phyloP scores from a whole-genome alignment of 1,284 basidiomycete genomes.

The Ceratobasidium papillatum region DNA sequence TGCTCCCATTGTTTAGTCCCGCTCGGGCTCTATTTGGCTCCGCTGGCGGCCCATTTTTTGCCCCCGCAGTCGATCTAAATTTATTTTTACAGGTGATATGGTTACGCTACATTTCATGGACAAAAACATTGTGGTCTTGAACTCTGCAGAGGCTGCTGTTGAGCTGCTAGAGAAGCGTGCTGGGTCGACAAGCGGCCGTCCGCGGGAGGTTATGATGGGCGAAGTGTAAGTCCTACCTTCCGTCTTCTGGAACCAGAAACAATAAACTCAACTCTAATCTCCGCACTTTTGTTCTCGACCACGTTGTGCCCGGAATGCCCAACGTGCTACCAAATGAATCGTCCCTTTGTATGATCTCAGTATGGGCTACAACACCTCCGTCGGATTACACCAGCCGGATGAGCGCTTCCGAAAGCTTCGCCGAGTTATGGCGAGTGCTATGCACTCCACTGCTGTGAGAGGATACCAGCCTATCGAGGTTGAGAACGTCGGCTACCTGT shows the following conservation, averaged over 20 bases:
- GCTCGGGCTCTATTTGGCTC: constrained; percentile 35
- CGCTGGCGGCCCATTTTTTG: neutral
- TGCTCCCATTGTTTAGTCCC: neutral
- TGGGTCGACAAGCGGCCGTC: constrained; percentile 75
- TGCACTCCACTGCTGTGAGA: constrained; percentile 29
- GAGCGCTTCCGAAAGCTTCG: constrained; percentile 35
- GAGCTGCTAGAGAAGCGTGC: constrained; percentile 75
- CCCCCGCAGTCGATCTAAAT: neutral
- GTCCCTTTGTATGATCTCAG: constrained; percentile 28
- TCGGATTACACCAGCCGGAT: constrained; percentile 41
- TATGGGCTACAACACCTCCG: constrained; percentile 36
- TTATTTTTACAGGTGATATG: constrained; percentile 60
- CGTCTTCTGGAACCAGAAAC: neutral
- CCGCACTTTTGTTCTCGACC: neutral
- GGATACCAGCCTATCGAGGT: constrained; percentile 32
- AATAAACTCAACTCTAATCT: neutral
- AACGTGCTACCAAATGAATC: neutral
- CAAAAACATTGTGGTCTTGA: constrained; percentile 70
- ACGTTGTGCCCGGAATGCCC: neutral
- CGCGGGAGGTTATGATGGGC: constrained; percentile 67
- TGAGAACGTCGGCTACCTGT: constrained; percentile 23
- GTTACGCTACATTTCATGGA: constrained; percentile 73
- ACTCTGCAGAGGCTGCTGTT: constrained; percentile 63
- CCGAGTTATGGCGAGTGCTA: constrained; percentile 34
- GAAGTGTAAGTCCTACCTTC: constrained; percentile 56